Evolutionary conservation across 2,329 filamentous ascomycete genomes (phyloP).

Genomic region (Parasarocladium wereldwijsianum): DNA sequence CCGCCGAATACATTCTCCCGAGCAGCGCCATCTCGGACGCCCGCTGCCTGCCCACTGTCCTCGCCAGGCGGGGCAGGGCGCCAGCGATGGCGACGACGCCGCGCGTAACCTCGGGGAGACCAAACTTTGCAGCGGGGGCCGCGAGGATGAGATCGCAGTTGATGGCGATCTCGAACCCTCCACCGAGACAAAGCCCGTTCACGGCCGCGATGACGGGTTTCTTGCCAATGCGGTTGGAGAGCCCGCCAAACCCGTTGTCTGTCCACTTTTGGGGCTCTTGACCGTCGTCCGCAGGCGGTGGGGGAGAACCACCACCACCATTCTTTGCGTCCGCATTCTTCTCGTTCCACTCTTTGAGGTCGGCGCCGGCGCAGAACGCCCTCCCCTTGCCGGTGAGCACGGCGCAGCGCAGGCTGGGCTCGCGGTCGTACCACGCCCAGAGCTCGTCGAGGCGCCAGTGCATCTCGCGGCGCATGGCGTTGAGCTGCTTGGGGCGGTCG

Average conservation of each 20-base stretch:
- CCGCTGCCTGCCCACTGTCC: conserved; percentile 51
- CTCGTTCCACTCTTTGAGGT: conserved; percentile 48
- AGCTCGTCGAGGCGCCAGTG: conserved; percentile 33
- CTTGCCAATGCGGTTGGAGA: conserved; percentile 50
- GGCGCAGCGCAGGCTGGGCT: conserved; percentile 44
- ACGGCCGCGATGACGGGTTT: conserved; percentile 68
- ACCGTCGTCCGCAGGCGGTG: conserved; percentile 4
- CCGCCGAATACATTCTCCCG: conserved; percentile 42
- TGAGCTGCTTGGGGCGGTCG: conserved; percentile 42
- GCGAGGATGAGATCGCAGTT: conserved; percentile 63
- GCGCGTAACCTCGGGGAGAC: conserved; percentile 55
- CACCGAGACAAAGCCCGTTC: conserved; percentile 61
- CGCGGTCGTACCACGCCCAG: conserved; percentile 47
- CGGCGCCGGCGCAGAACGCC: conserved; percentile 55
- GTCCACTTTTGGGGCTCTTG: conserved; percentile 14
- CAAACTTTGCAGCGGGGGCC: conserved; percentile 41
- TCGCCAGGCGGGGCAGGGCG: conserved; percentile 50
- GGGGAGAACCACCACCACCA: neutral
- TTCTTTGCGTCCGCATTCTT: conserved; percentile 17
- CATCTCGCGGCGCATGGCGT: conserved; percentile 34
- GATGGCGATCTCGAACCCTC: conserved; percentile 62
- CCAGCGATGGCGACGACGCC: conserved; percentile 61
- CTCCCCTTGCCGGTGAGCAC: conserved; percentile 48
- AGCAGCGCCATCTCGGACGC: conserved; percentile 58
- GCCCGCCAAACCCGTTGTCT: conserved; percentile 44